Percentiles rank a stretch among this genome's conserved stretches.
These are phyloP conservation scores for Ciborinia camelliae DNA, from an alignment of 2,329 filamentous ascomycete species.

Conservation along the genomic window DNA sequence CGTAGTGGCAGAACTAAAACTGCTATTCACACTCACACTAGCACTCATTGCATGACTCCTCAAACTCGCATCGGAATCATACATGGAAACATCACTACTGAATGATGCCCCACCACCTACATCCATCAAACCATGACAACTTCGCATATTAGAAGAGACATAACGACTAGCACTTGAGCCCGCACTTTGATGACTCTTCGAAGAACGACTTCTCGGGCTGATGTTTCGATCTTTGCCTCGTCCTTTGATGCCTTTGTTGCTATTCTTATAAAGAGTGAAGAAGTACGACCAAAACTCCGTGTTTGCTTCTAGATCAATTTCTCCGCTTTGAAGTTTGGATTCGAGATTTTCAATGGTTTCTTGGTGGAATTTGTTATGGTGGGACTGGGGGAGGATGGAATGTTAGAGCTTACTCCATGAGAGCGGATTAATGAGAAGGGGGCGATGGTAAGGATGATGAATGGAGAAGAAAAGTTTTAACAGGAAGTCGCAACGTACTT, in stretches of 20 bases:
- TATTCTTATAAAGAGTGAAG: conserved; percentile 86
- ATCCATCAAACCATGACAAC: conserved; percentile 26
- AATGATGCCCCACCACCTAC: conserved; percentile 8
- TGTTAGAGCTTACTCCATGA: neutral
- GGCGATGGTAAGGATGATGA: neutral
- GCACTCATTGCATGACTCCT: conserved; percentile 17
- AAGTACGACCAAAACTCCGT: conserved; percentile 83
- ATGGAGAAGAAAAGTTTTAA: neutral
- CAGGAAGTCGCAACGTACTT: conserved; percentile 49
- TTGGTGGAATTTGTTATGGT: conserved; percentile 67
- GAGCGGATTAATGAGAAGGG: neutral
- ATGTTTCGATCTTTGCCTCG: conserved; percentile 81
- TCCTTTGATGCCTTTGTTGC: conserved; percentile 97
- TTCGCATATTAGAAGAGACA: conserved; percentile 11
- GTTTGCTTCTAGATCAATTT: conserved; percentile 63
- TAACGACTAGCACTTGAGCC: conserved; percentile 9
- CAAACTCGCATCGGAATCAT: conserved; percentile 24
- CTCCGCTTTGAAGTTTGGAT: conserved; percentile 57
- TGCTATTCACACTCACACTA: neutral
- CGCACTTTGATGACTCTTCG: neutral
- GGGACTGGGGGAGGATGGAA: neutral
- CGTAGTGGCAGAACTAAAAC: neutral
- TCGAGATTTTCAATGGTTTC: conserved; percentile 69
- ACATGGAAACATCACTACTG: neutral
- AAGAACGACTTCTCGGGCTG: conserved; percentile 23